Percentiles rank a stretch among this genome's conserved stretches.
These are phyloP conservation scores for Solanum okadae DNA, from an alignment of 257 asterid species.

Conservation along the genomic window DNA sequence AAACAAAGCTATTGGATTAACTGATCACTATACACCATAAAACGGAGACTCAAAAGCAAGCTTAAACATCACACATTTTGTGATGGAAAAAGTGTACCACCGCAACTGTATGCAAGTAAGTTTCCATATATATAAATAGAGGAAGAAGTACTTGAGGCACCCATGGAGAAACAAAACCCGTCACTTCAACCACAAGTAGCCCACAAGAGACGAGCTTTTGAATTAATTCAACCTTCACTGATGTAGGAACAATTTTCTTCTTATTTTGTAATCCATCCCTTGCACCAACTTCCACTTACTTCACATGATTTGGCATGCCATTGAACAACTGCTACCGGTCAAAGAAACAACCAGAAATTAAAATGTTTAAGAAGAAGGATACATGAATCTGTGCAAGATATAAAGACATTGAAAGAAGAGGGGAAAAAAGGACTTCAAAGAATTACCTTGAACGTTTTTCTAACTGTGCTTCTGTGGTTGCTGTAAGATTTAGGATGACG, in stretches of 20 bases:
- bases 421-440: not conserved
- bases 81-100: not conserved
- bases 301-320: constrained; percentile 63
- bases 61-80: not conserved
- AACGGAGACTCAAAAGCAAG: not conserved
- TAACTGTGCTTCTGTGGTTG: constrained; percentile 27
- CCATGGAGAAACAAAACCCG: constrained; percentile 97
- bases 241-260: constrained; percentile 66
- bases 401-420: not conserved
- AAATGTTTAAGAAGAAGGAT: not conserved
- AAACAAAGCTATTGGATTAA: not conserved
- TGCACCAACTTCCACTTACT: constrained; percentile 93
- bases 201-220: constrained; percentile 68
- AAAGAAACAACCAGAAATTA: not conserved
- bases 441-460: constrained; percentile 39
- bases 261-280: constrained; percentile 94
- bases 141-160: constrained; percentile 75
- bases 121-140: not conserved
- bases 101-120: not conserved
- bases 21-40: not conserved
- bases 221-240: constrained; percentile 65
- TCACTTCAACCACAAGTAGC: constrained; percentile 80
- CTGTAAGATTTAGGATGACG: constrained; percentile 21
- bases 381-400: not conserved
- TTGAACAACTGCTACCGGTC: constrained; percentile 43